Evolutionary conservation across 306 rosid genomes (phyloP).

Genomic region (Prunus davidiana): DNA sequence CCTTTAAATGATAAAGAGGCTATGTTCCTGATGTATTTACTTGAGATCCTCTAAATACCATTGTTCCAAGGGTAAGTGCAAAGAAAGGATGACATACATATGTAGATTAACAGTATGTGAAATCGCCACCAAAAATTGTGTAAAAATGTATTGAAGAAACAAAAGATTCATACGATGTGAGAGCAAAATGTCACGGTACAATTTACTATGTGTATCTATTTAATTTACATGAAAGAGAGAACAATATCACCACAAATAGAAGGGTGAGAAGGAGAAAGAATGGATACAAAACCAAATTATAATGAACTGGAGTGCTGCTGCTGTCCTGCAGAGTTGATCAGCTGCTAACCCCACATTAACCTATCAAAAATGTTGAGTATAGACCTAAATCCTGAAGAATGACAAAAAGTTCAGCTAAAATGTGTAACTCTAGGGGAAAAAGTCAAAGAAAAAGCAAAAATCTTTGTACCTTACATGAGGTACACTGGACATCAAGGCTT

Average conservation of each 20-base stretch:
- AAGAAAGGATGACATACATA: too few relatives aligned
- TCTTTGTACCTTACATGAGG: conserved; percentile 25
- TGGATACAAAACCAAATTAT: conserved; percentile 17
- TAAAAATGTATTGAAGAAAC: not conserved
- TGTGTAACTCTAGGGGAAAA: not conserved
- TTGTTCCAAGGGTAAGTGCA: too few relatives aligned
- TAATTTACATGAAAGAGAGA: not conserved
- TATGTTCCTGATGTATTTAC: too few relatives aligned
- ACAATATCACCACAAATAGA: conserved; percentile 7
- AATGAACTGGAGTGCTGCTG: not conserved
- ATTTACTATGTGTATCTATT: not conserved
- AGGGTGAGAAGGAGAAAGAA: conserved; percentile 5
- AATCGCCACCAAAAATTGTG: not conserved
- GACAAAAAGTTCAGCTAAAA: not conserved
- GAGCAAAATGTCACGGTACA: not conserved
- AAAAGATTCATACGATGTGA: not conserved
- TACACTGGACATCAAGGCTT: conserved; percentile 36
- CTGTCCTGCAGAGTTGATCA: not conserved
- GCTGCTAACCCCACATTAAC: conserved; percentile 1
- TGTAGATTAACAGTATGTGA: not conserved
- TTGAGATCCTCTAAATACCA: too few relatives aligned
- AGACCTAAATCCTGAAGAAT: not conserved
- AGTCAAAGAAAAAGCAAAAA: not conserved
- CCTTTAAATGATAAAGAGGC: too few relatives aligned
- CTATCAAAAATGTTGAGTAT: conserved; percentile 4